Base-by-base conservation (phyloP, 257 asterid species). In the Scutellaria baicalensis region DNA sequence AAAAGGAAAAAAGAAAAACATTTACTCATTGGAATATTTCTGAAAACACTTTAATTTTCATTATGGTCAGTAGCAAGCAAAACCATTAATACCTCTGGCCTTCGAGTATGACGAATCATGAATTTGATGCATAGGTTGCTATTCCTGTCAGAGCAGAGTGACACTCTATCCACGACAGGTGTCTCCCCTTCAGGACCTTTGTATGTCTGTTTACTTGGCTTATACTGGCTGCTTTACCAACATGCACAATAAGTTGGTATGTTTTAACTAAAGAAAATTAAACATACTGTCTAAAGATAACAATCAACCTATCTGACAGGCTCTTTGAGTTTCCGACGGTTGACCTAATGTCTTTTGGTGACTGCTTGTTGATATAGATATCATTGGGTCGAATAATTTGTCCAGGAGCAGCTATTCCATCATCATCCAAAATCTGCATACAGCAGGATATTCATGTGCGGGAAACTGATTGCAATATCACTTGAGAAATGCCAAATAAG, bases 321-420 rank as follows among this genome's bases (percentile, higher is more conserved):
- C 35, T 63, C 78, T 45, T 49, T 42, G 80, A 73, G 45, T 83
- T 56, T 49, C 55, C 17, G 47, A 35, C 6, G 14, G 73, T 42
- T 56, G 78, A 82, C 71, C 66, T 77, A 42, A 95, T 84, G 76
- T 55, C 79, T 33, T 20, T 51, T 6, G 99, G 99, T 49, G 95
- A 51, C 79, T 85, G 83, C 84, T 86, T 93, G 83, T 89, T 89
- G 68, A 91, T 71, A 78, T 83, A 89, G 54, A 87, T 58, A 75
- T 93, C 96, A 36, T 63, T 67, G 18, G 83, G 80, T 54, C 93
- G 88, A 83, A 93, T 84, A 69, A 83, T 86, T 81, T 89, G 86
- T 79, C 99, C 99, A 45, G 99, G 99, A 84, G 99, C 78, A 75
- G 96, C 99, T 33, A 91, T 17, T 78, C 99, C 99, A 82, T 93